These are phyloP conservation scores for Psilocybe cyanescens DNA, from an alignment of 768 basidiomycete genomes.

Conservation along the genomic window DNA sequence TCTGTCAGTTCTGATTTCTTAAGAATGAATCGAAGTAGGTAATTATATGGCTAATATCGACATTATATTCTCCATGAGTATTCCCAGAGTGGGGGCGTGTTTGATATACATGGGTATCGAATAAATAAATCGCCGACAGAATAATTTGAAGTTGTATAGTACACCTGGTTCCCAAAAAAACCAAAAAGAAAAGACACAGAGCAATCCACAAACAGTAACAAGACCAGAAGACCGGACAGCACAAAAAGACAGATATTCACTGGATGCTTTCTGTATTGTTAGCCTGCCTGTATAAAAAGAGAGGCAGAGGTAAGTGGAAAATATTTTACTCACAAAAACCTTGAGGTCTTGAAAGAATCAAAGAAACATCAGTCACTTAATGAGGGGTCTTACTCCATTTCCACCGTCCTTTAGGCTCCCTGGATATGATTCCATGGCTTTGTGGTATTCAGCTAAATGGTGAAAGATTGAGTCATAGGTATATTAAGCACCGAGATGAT, in stretches of 20 bases:
- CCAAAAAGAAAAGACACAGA: neutral
- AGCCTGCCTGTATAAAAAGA: neutral
- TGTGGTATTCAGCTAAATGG: constrained; percentile 27
- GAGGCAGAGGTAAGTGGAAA: neutral
- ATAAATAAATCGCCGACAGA: neutral
- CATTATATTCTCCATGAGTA: too few relatives aligned
- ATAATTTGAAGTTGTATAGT: too few relatives aligned
- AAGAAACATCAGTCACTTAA: constrained; percentile 25
- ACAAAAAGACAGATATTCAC: neutral
- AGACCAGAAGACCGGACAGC: neutral
- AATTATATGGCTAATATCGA: too few relatives aligned
- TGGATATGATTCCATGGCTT: constrained; percentile 27
- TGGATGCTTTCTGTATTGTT: neutral
- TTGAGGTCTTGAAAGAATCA: constrained; percentile 12
- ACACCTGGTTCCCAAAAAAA: neutral
- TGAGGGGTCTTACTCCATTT: constrained; percentile 34
- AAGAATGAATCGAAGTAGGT: neutral
- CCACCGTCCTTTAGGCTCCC: constrained; percentile 30
- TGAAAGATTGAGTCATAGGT: neutral
- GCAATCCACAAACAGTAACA: neutral
- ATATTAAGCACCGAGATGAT: too few relatives aligned
- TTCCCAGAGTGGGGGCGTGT: neutral
- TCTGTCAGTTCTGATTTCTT: too few relatives aligned
- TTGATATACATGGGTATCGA: neutral
- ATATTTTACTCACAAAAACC: constrained; percentile 27